Evolutionary conservation across 495 filamentous ascomycete genomes (phyloP).

Genomic region (Penicillium coffeae): DNA sequence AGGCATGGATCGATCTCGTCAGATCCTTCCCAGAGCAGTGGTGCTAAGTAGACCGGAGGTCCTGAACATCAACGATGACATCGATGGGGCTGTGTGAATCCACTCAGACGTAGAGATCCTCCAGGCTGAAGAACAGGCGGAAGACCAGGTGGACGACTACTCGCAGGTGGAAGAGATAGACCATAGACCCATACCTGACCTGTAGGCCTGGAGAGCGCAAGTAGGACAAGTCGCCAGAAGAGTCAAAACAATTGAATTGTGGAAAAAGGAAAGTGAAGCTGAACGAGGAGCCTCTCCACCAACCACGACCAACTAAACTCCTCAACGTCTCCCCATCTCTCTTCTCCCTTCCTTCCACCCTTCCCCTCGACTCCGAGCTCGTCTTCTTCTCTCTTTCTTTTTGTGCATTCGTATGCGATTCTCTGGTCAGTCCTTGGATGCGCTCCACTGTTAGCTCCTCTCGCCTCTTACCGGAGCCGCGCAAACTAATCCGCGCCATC

Average conservation of each 20-base stretch:
- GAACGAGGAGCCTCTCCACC: constrained; percentile 19
- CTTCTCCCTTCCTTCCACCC: constrained; percentile 24
- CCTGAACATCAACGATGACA: constrained; percentile 18
- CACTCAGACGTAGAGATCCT: background rate
- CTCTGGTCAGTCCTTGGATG: constrained; percentile 14
- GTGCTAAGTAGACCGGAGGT: background rate
- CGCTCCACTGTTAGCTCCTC: constrained; percentile 3
- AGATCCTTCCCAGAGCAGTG: background rate
- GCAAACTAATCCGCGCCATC: constrained; percentile 38
- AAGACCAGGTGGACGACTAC: background rate
- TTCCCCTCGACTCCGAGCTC: constrained; percentile 22
- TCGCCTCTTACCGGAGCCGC: constrained; percentile 29
- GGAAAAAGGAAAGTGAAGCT: constrained; percentile 18
- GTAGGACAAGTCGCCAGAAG: background rate
- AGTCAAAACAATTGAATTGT: constrained; percentile 19
- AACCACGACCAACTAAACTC: constrained; percentile 24
- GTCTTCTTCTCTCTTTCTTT: constrained; percentile 29
- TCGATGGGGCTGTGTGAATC: constrained; percentile 22
- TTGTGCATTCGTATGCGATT: constrained; percentile 12
- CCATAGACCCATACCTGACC: too few species aligned
- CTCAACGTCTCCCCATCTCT: constrained; percentile 21
- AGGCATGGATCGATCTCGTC: background rate
- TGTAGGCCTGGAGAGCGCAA: too few species aligned
- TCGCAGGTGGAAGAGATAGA: too few species aligned
- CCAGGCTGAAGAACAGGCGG: background rate